Conservation (phyloP, 2,329 filamentous ascomycete genomes). For the Colletotrichum horii region DNA sequence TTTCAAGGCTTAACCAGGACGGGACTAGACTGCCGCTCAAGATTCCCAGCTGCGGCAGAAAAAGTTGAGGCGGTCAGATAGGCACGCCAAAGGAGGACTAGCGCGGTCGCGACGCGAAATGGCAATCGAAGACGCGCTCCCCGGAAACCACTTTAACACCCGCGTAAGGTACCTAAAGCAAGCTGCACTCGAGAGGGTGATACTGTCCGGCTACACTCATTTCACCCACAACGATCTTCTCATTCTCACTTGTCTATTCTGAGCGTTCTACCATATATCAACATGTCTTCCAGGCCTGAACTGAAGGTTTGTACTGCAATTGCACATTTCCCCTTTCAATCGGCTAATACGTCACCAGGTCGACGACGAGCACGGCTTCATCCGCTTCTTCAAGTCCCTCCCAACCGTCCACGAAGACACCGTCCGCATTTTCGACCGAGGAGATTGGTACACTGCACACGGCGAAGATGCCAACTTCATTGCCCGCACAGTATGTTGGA, state of each 20-base stretch:
- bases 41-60: background rate
- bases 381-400: constrained; percentile 92
- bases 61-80: background rate
- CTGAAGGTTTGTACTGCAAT: constrained; percentile 59
- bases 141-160: constrained; percentile 10
- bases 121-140: constrained; percentile 12
- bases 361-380: constrained; percentile 96
- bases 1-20: background rate
- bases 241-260: background rate
- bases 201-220: background rate
- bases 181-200: background rate
- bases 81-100: background rate
- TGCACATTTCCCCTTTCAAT: background rate
- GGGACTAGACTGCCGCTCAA: background rate
- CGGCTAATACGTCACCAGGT: constrained; percentile 58
- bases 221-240: background rate
- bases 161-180: background rate
- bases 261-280: constrained; percentile 25
- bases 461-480: constrained; percentile 85
- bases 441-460: constrained; percentile 96
- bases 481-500: constrained; percentile 67
- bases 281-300: constrained; percentile 75
- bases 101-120: constrained; percentile 21
- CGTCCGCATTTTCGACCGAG: constrained; percentile 89
- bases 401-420: constrained; percentile 74